These are phyloP conservation scores for Ustilago loliicola DNA, from an alignment of 1,284 basidiomycete genomes.

Conservation along the genomic window DNA sequence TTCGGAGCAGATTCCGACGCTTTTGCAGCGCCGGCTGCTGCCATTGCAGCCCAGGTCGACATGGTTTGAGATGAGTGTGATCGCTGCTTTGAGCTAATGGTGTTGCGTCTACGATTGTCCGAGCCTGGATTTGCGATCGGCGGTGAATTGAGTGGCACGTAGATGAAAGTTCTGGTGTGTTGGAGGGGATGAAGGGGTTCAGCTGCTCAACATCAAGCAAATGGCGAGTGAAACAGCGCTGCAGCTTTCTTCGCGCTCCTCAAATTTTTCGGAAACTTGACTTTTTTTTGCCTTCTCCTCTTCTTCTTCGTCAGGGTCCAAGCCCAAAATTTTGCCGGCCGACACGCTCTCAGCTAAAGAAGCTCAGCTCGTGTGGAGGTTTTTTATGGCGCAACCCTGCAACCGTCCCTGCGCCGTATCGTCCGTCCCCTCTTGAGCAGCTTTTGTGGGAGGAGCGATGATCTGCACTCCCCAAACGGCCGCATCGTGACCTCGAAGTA, in stretches of 20 bases:
- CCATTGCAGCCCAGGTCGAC: conserved; percentile 52
- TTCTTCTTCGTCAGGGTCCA: conserved; percentile 27
- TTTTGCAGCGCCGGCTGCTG: conserved; percentile 32
- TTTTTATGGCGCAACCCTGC: not conserved
- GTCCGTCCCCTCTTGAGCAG: not conserved
- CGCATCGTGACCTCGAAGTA: conserved; percentile 49
- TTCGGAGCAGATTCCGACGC: conserved; percentile 28
- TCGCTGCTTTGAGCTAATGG: not conserved
- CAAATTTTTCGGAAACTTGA: conserved; percentile 19
- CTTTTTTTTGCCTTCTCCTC: conserved; percentile 3
- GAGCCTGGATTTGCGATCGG: not conserved
- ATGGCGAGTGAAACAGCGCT: not conserved
- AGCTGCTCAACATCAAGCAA: not conserved
- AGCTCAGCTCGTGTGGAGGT: conserved; percentile 24
- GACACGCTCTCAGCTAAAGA: not conserved
- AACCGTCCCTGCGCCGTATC: not conserved
- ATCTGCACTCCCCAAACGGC: conserved; percentile 57
- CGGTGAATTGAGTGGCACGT: too few species aligned
- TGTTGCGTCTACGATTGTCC: too few species aligned
- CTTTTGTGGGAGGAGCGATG: conserved; percentile 26
- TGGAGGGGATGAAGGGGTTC: not conserved
- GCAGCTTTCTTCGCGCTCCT: not conserved
- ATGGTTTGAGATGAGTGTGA: not conserved
- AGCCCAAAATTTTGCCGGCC: conserved; percentile 21
- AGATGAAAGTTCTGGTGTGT: too few species aligned